phyloP scores from a whole-genome alignment of 1,284 basidiomycete genomes.

The Volvariella volvacea region DNA sequence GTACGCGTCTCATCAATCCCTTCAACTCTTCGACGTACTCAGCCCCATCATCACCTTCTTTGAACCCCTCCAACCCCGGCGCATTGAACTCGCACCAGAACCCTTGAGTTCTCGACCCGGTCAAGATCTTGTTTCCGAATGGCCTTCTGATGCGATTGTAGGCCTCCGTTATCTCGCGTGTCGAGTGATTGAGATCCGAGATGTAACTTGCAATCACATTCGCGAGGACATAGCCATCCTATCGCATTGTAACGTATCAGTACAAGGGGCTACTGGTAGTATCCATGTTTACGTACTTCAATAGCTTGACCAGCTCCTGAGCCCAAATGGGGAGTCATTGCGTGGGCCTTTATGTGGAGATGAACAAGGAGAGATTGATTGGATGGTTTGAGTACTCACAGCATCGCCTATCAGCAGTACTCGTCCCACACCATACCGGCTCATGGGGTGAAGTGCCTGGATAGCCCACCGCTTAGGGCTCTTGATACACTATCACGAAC shows the following conservation, averaged over 20 bases:
- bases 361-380: neutral
- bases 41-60: conserved; percentile 1
- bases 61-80: neutral
- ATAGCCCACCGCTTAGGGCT: conserved; percentile 21
- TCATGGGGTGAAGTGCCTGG: conserved; percentile 20
- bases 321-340: neutral
- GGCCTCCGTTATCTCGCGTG: conserved; percentile 9
- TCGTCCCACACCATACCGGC: conserved; percentile 18
- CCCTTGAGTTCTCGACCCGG: neutral
- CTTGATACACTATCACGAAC: conserved; percentile 6
- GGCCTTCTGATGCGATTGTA: conserved; percentile 20
- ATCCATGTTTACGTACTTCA: neutral
- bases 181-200: neutral
- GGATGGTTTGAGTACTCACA: conserved; percentile 7
- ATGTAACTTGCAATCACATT: neutral
- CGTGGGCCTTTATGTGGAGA: neutral
- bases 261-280: neutral
- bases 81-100: neutral
- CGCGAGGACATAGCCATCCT: neutral
- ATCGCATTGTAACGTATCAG: neutral
- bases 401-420: conserved; percentile 30
- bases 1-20: neutral
- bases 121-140: conserved; percentile 5
- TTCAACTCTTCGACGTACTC: neutral
- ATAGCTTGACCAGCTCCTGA: neutral